phyloP scores from a whole-genome alignment of 805 yeast species.

The Metschnikowia cerradonensis region DNA sequence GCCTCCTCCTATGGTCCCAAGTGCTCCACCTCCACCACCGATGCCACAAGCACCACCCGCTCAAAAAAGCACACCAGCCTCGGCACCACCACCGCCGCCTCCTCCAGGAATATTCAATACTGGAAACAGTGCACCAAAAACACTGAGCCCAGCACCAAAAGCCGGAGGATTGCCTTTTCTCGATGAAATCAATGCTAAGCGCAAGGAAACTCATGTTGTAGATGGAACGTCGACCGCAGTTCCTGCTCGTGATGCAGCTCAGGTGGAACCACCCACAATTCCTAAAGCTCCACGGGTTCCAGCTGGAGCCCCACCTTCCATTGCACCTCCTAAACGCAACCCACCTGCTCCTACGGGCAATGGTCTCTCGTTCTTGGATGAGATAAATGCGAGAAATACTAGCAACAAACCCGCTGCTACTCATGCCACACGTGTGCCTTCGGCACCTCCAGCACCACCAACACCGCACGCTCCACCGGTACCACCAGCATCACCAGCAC shows the following conservation, averaged over 20 bases:
- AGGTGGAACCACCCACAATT: neutral
- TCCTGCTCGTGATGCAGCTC: slow-evolving; percentile 5
- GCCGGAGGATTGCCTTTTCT: slow-evolving; percentile 46
- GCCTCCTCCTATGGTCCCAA: slow-evolving; percentile 14
- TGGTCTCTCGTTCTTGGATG: slow-evolving; percentile 7
- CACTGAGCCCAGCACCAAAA: slow-evolving; percentile 20
- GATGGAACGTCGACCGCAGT: slow-evolving; percentile 24
- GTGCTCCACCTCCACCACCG: slow-evolving; percentile 19
- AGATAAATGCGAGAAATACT: slow-evolving; percentile 4
- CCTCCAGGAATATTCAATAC: slow-evolving; percentile 5
- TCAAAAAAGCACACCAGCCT: slow-evolving; percentile 20
- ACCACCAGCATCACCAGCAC: slow-evolving; percentile 17
- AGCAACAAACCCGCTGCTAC: slow-evolving; percentile 8
- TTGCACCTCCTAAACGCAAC: slow-evolving; percentile 41
- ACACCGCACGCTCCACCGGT: slow-evolving; percentile 4
- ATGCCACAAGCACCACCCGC: slow-evolving; percentile 15
- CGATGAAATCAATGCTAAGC: slow-evolving; percentile 46
- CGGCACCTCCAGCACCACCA: slow-evolving; percentile 14
- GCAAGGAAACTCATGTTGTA: slow-evolving; percentile 46
- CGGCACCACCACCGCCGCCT: slow-evolving; percentile 21
- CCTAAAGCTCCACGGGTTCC: slow-evolving; percentile 6
- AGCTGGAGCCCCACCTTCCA: slow-evolving; percentile 30
- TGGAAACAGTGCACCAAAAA: slow-evolving; percentile 6
- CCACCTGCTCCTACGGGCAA: slow-evolving; percentile 21
- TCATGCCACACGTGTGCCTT: slow-evolving; percentile 20